These are phyloP conservation scores for Saturnispora dispora DNA, from an alignment of 805 yeast species.

Conservation along the genomic window DNA sequence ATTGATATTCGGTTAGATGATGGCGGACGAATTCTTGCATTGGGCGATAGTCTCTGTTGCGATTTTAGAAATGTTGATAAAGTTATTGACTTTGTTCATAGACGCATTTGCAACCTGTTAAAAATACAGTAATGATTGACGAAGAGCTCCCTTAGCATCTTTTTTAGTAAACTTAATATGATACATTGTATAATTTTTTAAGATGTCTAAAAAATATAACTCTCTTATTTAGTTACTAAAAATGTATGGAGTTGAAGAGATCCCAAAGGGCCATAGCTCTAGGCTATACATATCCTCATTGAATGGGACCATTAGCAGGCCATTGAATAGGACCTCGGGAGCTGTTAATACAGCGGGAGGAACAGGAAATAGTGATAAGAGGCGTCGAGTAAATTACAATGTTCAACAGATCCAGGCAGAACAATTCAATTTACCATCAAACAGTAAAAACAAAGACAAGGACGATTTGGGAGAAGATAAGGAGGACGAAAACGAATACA, in stretches of 20 bases:
- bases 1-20: slow-evolving; percentile 4
- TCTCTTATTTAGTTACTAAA: not conserved
- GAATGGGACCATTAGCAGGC: slow-evolving; percentile 6
- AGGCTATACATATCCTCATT: slow-evolving; percentile 23
- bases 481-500: slow-evolving; percentile 2
- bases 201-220: not conserved
- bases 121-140: not conserved
- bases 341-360: slow-evolving; percentile 1
- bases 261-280: slow-evolving; percentile 21
- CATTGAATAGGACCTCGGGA: not conserved
- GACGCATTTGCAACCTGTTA: not conserved
- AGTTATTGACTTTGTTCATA: slow-evolving; percentile 11
- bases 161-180: not conserved
- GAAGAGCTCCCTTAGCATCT: not conserved
- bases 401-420: slow-evolving; percentile 26
- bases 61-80: slow-evolving; percentile 13
- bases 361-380: slow-evolving; percentile 11
- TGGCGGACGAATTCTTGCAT: slow-evolving; percentile 15
- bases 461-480: slow-evolving; percentile 16
- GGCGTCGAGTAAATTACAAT: slow-evolving; percentile 29
- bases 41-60: slow-evolving; percentile 23
- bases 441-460: slow-evolving; percentile 2
- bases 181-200: not conserved
- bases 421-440: slow-evolving; percentile 13
- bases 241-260: slow-evolving; percentile 26